Base-by-base conservation (phyloP, 148 eudicot genomes). In the Dianthus caryophyllus region DNA sequence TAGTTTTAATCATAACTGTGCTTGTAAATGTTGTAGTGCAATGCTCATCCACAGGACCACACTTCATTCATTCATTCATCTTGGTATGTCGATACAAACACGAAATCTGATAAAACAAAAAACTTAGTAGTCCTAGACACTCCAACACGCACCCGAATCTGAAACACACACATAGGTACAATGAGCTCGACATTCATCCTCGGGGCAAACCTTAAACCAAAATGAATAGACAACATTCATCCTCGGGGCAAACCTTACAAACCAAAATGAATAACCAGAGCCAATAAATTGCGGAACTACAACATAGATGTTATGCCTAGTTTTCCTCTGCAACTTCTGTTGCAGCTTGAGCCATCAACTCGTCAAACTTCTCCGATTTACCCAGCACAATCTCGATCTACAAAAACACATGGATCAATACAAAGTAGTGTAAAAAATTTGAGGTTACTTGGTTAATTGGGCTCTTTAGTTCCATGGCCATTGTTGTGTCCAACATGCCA, bases 321-420 rank as follows among this genome's bases (percentile, higher is more conserved):
- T 66, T 65, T 66, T 88, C 82, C 22, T 77, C 84, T 20, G 74
- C 82, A 21, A 64, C 80, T 63, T 81, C 83, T 29, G 77, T 76
- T 43, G 80, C 83, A 25, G 83, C 86, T 33, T 89, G 85, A 7
- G 96, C 97, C 97, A 91, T 91, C 76, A 91, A 71, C 74, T 91
- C 97, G 36, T 91, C 97, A 65, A 91, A 91, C 15, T 84, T 91
- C 57, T 81, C 97, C 0, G 96, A 81, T 75, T 88, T 91, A 44
- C 84, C 92, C 36, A 91, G 79, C 54, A 86, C 75, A 57, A 91
- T 81, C 73, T 91, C 96, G 73, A 91, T 88, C 97, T 91, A 66
- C 26, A 48, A 52, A 12, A 13, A 58, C 24, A 17, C 12, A 43
- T 1, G 49, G 31, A 30, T 36, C 29, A 0, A 24, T 27, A 20